Base-by-base conservation (phyloP, 805 yeast genomes). In the Ogataea nakhonphanomensis region DNA sequence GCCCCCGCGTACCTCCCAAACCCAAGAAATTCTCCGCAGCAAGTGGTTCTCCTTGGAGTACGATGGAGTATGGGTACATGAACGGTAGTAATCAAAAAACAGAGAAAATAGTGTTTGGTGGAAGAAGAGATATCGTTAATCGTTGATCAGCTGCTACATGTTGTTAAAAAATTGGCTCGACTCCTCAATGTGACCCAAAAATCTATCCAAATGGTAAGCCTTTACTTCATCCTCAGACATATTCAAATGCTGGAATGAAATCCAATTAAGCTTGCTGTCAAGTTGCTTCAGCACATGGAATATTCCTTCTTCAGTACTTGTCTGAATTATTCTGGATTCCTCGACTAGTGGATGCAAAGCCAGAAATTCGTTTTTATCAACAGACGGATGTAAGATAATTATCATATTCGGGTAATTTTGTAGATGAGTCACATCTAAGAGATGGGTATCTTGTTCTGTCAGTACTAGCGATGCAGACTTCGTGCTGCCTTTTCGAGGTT, bases 21-120 rank as follows among this genome's bases (percentile, higher is more conserved):
- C 88, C 86, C 3, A 55, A 62, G 14, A 66, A 69, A 50, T 54
- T 74, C 35, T 57, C 57, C 46, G 61, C 57, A 2, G 48, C 44
- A 17, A 68, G 70, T 10, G 59, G 59, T 5, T 48, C 45, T 4
- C 48, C 60, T 1, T 79, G 85, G 85, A 76, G 79, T 47, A 68
- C 81, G 0, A 44, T 66, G 8, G 83, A 79, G 48, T 78, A 79
- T 50, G 84, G 85, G 0, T 77, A 70, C 46, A 73, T 75, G 71
- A 69, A 67, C 25, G 82, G 83, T 22, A 75, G 79, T 3, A 71
- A 71, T 28, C 82, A 76, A 43, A 60, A 65, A 3, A 65, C 74
- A 0, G 82, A 79, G 51, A 68, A 69, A 15, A 67, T 78, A 9
- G 78, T 74, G 1, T 73, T 78, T 50, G 81, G 83, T 3, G 70